Base-by-base conservation (phyloP, 768 basidiomycete species). In the Amanita muscaria region DNA sequence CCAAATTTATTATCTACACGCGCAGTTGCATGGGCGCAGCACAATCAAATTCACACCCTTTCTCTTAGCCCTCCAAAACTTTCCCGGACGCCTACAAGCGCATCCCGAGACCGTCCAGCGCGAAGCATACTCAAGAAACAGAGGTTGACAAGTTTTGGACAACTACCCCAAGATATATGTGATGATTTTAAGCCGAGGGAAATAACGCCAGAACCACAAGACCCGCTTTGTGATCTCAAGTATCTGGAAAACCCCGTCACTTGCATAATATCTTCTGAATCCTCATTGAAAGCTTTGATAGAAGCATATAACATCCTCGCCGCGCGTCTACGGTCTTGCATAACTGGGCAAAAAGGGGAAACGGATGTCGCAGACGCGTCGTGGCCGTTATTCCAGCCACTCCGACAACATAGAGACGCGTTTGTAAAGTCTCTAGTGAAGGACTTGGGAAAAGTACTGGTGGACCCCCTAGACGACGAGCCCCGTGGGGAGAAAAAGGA, bases 261-360 rank as follows among this genome's bases (percentile, higher is more conserved):
- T 2, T 72, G 67, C 39, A 80, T 90, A 42, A 60, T 84, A 19
- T 65, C 71, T 9, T 51, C 60, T 1, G 64, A 71, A 32, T 61
- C 73, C 11, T 65, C 70, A 37, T 64, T 79, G 36, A 64, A 66
- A 41, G 76, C 79, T 46, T 72, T 87, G 48, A 82, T 81, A 44
- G 80, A 84, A 56, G 84, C 80, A 0, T 89, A 89, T 58, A 79
- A 76, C 21, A 59, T 84, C 24, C 73, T 91, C 21, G 70, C 77
- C 6, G 75, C 77, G 9, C 78, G 88, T 21, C 59, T 89, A 19
- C 70, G 83, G 15, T 59, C 72, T 0, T 63, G 62, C 16, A 63
- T 76, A 18, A 53, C 60, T 22, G 57, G 62, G 11, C 61, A 64
- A 40, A 53, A 60, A 23, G 57, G 62, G 11, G 61, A 64, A 40